Conservation (phyloP, 75 land plant species). For the Picea sitchensis region DNA sequence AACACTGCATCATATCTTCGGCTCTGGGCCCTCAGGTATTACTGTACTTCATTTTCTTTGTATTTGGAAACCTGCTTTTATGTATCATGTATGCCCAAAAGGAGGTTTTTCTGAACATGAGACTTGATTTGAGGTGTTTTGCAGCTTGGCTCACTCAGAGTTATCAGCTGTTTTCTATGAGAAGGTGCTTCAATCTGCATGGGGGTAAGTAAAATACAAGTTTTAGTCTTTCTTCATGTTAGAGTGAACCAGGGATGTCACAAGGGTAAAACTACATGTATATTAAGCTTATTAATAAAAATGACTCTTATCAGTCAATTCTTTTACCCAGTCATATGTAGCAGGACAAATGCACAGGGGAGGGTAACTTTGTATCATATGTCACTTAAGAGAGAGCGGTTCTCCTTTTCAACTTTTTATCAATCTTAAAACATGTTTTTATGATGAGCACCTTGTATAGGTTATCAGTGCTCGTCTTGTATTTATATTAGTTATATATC, state of each 20-base stretch:
- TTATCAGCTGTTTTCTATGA: conserved; percentile 96
- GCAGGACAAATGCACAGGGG: conserved; percentile 1
- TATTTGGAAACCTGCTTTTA: background rate
- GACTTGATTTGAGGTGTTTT: conserved; percentile 8
- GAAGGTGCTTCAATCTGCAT: conserved; percentile 83
- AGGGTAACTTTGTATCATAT: background rate
- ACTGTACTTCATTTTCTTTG: background rate
- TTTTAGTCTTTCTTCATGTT: background rate
- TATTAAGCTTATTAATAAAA: background rate
- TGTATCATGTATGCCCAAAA: background rate
- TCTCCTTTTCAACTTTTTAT: background rate
- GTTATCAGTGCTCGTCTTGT: no score
- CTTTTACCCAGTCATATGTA: background rate
- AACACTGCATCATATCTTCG: conserved; percentile 98
- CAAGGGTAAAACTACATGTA: background rate
- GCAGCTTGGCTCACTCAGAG: conserved; percentile 97
- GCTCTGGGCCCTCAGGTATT: conserved; percentile 94
- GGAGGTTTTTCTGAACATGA: background rate
- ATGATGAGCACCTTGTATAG: no score
- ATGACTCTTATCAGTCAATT: background rate
- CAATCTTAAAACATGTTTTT: background rate
- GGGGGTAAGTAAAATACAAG: conserved; percentile 55
- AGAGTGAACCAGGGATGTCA: background rate
- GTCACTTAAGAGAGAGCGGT: background rate
- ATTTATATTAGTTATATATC: no score